Evolutionary conservation across 169 alveolate species (phyloP).

Genomic region (Toxoplasma gondii): DNA sequence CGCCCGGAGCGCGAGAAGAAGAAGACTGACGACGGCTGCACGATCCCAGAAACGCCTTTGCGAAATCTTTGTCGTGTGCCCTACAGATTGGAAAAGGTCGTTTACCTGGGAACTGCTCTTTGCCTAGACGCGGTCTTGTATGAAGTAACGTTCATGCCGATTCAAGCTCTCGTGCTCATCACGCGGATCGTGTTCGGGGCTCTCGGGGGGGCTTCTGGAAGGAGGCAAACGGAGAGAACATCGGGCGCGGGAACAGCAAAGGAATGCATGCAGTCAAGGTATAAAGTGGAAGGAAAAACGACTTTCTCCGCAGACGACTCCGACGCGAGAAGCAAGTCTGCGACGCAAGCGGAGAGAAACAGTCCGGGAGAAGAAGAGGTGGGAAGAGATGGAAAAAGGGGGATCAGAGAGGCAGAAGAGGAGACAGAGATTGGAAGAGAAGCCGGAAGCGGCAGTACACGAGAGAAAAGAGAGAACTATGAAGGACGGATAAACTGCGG

Average conservation of each 20-base stretch:
- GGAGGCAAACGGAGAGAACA: background rate
- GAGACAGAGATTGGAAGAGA: background rate
- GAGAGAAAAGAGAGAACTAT: background rate
- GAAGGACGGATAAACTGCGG: background rate
- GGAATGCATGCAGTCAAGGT: background rate
- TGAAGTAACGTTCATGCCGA: constrained; percentile 77
- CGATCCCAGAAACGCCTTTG: constrained; percentile 57
- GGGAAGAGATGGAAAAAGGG: background rate
- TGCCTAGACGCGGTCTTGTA: constrained; percentile 76
- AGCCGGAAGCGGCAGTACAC: background rate
- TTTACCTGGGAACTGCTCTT: constrained; percentile 68
- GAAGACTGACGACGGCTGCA: background rate
- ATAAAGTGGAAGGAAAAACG: background rate
- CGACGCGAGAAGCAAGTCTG: background rate
- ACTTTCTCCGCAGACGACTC: no score
- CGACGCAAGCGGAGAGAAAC: background rate
- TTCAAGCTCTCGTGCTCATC: constrained; percentile 56
- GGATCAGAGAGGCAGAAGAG: background rate
- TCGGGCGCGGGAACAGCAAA: no score
- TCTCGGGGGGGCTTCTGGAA: background rate
- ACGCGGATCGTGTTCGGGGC: constrained; percentile 4
- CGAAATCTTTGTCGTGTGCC: constrained; percentile 40
- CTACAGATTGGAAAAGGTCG: constrained; percentile 55
- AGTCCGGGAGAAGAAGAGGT: background rate
- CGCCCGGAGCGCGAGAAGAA: background rate